Conservation (phyloP, 305 asterid genomes). For the Rubia tinctorum region DNA sequence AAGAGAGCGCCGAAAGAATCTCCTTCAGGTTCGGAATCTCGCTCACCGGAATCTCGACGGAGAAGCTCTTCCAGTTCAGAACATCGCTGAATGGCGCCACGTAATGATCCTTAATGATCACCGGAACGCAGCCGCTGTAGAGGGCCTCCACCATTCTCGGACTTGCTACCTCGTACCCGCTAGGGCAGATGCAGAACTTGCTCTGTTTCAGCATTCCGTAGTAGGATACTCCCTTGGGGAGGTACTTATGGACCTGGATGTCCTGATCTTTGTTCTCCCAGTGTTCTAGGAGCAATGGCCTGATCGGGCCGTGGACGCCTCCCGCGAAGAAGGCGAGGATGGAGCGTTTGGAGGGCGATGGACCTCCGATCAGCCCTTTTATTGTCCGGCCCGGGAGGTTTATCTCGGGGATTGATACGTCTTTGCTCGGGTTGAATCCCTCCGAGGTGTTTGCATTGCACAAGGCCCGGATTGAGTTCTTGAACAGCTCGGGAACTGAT, state of each 20-base stretch:
- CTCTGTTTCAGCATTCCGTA: conserved; percentile 61
- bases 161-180: conserved; percentile 88
- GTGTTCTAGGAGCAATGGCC: conserved; percentile 62
- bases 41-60: conserved; percentile 42
- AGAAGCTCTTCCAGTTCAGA: conserved; percentile 65
- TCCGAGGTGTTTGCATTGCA: conserved; percentile 88
- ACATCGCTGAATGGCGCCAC: conserved; percentile 78
- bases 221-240: conserved; percentile 63
- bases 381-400: conserved; percentile 65
- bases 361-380: conserved; percentile 68
- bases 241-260: conserved; percentile 54
- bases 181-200: conserved; percentile 80
- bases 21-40: conserved; percentile 63
- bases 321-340: conserved; percentile 80
- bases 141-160: conserved; percentile 86
- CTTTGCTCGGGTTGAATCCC: conserved; percentile 70
- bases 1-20: conserved; percentile 53
- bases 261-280: conserved; percentile 76
- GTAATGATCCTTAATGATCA: conserved; percentile 65
- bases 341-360: conserved; percentile 68
- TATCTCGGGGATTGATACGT: conserved; percentile 84
- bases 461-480: conserved; percentile 74
- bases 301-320: conserved; percentile 78
- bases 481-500: conserved; percentile 65
- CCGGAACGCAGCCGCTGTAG: conserved; percentile 81